A percentile compares a stretch with the other conserved stretches of the same genome.
Evolutionary conservation across 768 basidiomycete genomes (phyloP).

Genomic region (Hericium erinaceus): DNA sequence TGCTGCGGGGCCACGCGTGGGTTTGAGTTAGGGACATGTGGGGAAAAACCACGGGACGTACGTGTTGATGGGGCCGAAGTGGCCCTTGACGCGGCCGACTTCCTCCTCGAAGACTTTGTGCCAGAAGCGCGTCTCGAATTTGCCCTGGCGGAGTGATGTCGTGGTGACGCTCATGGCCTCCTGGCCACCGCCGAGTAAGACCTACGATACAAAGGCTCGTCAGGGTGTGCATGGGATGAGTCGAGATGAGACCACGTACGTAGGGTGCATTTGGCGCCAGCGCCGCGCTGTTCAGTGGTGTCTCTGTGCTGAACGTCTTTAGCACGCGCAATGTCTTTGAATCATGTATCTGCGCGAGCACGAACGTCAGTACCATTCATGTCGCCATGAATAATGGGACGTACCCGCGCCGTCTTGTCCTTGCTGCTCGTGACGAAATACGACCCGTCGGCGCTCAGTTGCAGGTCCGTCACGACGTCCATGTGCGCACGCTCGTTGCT

Average conservation of each 20-base stretch:
- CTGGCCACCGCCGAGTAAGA: slow-evolving; percentile 93
- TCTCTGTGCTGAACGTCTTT: slow-evolving; percentile 90
- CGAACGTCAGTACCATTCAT: background rate
- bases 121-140: slow-evolving; percentile 98
- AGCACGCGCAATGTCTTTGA: slow-evolving; percentile 82
- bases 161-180: slow-evolving; percentile 97
- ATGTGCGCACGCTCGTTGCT: slow-evolving; percentile 85
- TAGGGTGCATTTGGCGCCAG: slow-evolving; percentile 80
- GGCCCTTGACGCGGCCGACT: slow-evolving; percentile 93
- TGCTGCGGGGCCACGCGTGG: slow-evolving; percentile 36
- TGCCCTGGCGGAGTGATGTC: slow-evolving; percentile 86
- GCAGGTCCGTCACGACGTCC: slow-evolving; percentile 85
- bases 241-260: slow-evolving; percentile 31
- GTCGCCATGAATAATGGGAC: slow-evolving; percentile 18
- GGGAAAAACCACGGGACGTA: slow-evolving; percentile 31
- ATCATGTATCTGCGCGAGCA: slow-evolving; percentile 62
- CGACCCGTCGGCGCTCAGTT: slow-evolving; percentile 79
- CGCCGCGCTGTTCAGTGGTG: slow-evolving; percentile 90
- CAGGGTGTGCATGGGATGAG: background rate
- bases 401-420: slow-evolving; percentile 89
- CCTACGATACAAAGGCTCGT: slow-evolving; percentile 28
- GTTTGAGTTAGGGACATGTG: background rate
- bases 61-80: slow-evolving; percentile 97
- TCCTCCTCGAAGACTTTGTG: slow-evolving; percentile 96
- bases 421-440: slow-evolving; percentile 97